Evolutionary conservation across 176 grass and related monocot genomes (phyloP).

Genomic region (Lolium multiflorum): DNA sequence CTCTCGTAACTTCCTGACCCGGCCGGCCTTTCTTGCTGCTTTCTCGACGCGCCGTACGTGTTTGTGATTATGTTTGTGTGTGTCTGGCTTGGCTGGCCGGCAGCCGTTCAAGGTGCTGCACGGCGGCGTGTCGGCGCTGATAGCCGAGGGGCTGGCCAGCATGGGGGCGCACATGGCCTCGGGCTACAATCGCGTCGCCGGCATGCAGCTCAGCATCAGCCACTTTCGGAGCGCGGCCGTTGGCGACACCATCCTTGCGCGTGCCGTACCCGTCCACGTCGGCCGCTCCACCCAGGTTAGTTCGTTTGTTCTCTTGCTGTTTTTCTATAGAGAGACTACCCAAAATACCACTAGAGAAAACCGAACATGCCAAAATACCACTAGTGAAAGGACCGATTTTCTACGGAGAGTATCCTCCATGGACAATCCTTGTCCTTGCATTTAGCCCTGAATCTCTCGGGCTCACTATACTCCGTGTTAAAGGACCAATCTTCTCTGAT

Average conservation of each 20-base stretch:
- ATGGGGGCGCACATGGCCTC: conserved; percentile 96
- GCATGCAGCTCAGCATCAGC: conserved; percentile 92
- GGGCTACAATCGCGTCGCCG: conserved; percentile 72
- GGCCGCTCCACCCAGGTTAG: conserved; percentile 76
- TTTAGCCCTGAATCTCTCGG: too few relatives aligned
- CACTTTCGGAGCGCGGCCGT: conserved; percentile 72
- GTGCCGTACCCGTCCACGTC: conserved; percentile 65
- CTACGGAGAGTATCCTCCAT: too few relatives aligned
- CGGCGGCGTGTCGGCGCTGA: conserved; percentile 79
- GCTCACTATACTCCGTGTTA: too few relatives aligned
- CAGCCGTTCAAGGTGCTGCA: conserved; percentile 98
- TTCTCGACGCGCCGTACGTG: not conserved
- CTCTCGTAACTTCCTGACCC: not conserved
- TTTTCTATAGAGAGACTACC: too few relatives aligned
- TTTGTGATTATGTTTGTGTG: not conserved
- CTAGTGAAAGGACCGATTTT: too few relatives aligned
- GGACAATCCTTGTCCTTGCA: too few relatives aligned
- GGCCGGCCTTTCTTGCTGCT: not conserved
- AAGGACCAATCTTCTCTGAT: too few relatives aligned
- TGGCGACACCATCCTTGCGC: conserved; percentile 74
- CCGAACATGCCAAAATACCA: too few relatives aligned
- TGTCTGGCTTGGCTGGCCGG: not conserved
- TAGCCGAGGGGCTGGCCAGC: conserved; percentile 84
- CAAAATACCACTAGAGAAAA: too few relatives aligned
- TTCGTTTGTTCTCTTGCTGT: not conserved